phyloP scores from a whole-genome alignment of 305 asterid genomes.

The Fraxinus latifolia region DNA sequence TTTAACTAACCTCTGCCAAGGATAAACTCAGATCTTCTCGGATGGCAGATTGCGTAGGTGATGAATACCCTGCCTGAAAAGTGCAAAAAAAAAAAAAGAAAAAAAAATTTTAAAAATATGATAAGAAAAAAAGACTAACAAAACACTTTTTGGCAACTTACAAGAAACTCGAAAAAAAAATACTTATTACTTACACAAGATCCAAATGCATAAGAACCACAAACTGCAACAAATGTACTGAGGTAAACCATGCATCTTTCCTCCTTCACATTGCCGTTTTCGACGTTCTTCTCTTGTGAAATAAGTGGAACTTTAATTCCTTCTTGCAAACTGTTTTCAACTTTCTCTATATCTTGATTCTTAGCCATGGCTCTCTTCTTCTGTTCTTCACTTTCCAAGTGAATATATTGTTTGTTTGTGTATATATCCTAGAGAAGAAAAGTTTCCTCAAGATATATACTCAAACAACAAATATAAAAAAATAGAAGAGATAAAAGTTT shows the following conservation, averaged over 20 bases:
- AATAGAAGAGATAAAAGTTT: neutral
- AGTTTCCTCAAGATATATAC: neutral
- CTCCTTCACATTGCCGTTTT: slow-evolving; percentile 29
- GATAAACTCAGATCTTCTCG: slow-evolving; percentile 62
- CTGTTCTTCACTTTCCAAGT: slow-evolving; percentile 12
- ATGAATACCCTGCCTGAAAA: slow-evolving; percentile 84
- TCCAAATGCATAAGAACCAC: slow-evolving; percentile 88
- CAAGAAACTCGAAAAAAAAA: slow-evolving; percentile 4
- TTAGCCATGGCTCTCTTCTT: slow-evolving; percentile 30
- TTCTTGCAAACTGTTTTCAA: slow-evolving; percentile 23
- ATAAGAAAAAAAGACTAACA: neutral
- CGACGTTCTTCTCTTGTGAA: slow-evolving; percentile 23
- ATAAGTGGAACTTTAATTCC: slow-evolving; percentile 54
- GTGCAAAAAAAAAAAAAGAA: neutral
- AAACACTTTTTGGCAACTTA: slow-evolving; percentile 9
- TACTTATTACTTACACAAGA: slow-evolving; percentile 51
- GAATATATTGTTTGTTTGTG: neutral
- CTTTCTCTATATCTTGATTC: slow-evolving; percentile 35
- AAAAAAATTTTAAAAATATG: neutral
- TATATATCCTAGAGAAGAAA: neutral
- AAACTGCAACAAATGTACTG: slow-evolving; percentile 77
- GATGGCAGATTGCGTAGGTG: slow-evolving; percentile 82
- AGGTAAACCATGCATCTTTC: slow-evolving; percentile 76
- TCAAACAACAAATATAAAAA: neutral
- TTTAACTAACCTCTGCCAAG: slow-evolving; percentile 67